Conservation (phyloP, 2,329 filamentous ascomycete species). For the Curvularia sp. region DNA sequence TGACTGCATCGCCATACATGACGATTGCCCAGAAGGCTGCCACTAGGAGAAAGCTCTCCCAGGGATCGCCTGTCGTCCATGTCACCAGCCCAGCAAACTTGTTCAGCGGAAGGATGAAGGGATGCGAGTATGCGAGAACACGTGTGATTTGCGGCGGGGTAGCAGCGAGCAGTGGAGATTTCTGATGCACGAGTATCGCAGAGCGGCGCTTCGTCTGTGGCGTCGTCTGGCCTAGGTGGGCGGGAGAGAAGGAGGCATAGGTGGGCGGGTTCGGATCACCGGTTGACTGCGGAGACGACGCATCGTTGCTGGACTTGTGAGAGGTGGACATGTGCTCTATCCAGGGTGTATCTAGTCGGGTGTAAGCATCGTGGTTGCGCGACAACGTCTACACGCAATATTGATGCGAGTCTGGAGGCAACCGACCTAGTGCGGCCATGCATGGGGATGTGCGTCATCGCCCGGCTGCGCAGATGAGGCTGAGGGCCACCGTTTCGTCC, state of each 20-base stretch:
- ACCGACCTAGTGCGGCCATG: constrained; percentile 55
- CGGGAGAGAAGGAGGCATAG: constrained; percentile 87
- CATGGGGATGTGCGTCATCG: constrained; percentile 50
- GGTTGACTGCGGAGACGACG: constrained; percentile 46
- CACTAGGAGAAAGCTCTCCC: constrained; percentile 94
- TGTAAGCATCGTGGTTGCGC: constrained; percentile 40
- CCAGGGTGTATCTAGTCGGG: constrained; percentile 51
- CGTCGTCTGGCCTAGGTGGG: constrained; percentile 73
- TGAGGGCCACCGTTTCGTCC: constrained; percentile 28
- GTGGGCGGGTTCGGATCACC: constrained; percentile 69
- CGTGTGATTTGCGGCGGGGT: constrained; percentile 95
- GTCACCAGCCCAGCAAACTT: constrained; percentile 83
- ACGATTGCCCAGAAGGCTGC: constrained; percentile 84
- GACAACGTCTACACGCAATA: constrained; percentile 9
- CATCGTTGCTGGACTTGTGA: constrained; percentile 48
- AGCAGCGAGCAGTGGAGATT: constrained; percentile 88
- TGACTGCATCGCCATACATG: constrained; percentile 84
- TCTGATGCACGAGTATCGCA: constrained; percentile 94
- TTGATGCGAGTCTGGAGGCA: constrained; percentile 22
- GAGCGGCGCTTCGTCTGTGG: constrained; percentile 79
- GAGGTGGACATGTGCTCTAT: constrained; percentile 53
- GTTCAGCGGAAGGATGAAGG: constrained; percentile 89
- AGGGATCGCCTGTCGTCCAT: constrained; percentile 93
- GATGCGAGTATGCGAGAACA: constrained; percentile 93
- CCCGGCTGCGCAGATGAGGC: constrained; percentile 35